Evolutionary conservation across 371 early-diverging fungal species (phyloP).

Genomic region (Rhizomucor miehei): DNA sequence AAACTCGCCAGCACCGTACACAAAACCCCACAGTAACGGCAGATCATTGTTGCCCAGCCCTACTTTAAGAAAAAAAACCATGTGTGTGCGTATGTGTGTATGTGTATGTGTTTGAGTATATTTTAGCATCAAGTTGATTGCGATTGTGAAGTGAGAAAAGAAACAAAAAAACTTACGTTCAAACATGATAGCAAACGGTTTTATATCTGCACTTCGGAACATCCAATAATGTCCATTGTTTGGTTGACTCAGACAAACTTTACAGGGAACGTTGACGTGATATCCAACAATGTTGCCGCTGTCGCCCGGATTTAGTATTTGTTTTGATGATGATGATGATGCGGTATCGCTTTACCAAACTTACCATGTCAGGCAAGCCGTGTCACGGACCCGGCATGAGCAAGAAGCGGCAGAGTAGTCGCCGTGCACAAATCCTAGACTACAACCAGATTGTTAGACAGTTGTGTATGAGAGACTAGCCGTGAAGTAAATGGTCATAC

Average conservation of each 20-base stretch:
- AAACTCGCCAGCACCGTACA: slow-evolving; percentile 30
- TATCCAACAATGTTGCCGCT: slow-evolving; percentile 46
- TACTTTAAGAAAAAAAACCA: slow-evolving; percentile 7
- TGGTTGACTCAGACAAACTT: slow-evolving; percentile 29
- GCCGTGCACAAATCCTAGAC: slow-evolving; percentile 34
- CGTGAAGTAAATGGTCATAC: slow-evolving; percentile 16
- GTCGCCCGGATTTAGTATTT: neutral
- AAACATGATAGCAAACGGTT: slow-evolving; percentile 22
- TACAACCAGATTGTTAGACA: slow-evolving; percentile 1
- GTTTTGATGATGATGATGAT: neutral
- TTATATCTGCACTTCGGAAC: slow-evolving; percentile 31
- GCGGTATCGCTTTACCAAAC: neutral
- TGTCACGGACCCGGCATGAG: slow-evolving; percentile 36
- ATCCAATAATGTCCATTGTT: slow-evolving; percentile 48
- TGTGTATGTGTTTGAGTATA: too few species aligned
- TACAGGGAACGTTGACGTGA: slow-evolving; percentile 44
- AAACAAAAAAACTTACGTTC: slow-evolving; percentile 28
- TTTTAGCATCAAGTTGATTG: too few species aligned
- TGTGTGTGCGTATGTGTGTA: neutral
- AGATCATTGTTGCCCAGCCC: slow-evolving; percentile 16
- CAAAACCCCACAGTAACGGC: slow-evolving; percentile 43
- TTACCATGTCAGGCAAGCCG: slow-evolving; percentile 36
- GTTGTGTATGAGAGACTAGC: neutral
- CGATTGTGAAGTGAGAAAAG: too few species aligned
- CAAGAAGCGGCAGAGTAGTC: slow-evolving; percentile 43